Base-by-base conservation (phyloP, 106 monocot genomes). In the Phalaenopsis aphrodite region DNA sequence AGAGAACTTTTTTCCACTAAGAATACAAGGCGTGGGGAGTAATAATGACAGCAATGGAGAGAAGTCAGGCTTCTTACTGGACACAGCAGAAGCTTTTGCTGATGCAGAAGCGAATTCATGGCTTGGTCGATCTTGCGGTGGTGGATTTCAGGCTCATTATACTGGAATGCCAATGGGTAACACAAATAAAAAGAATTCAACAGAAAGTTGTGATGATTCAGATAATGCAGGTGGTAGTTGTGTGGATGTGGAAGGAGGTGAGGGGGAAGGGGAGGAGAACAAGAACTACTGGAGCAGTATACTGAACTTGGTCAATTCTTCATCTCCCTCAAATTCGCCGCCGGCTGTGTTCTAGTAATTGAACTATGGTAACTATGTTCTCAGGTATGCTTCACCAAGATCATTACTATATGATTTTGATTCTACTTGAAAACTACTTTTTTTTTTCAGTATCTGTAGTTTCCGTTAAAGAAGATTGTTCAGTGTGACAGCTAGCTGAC, bases 271-370 rank as follows among this genome's bases (percentile, higher is more conserved):
- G 30, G 90, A 87, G 76, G 87, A 90, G 84, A 82, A 76, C 83
- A 85, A 78, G 78, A 89, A 76, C 84, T 89, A 92, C 82, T 92
- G 92, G 92, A 85, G 77, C 68, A 81, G 85, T 52, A 89, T 92
- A 66, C 81, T 92, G 11, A 85, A 86, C 79, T 67, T 86, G 81
- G 92, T 87, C 16, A 87, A 85, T 73, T 89, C 91, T 0, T 55
- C 79, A 12, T 80, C 86, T 38, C 72, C 81, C 3, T 46, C 86
- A 9, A 56, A 42, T 38, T 82, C 86, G 10, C 77, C 88, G 2
- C 8, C 90, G 2, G 17, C 74, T 1, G 79, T 84, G 55, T 86
- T 86, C 75, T 86, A 73, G 74, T 71, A 61, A 61, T 61, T 61
- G 18, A 23, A 61, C 21, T 6, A 4, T 5, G 21, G 61, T 5